phyloP scores from a whole-genome alignment of 495 filamentous ascomycete species.

The Neurospora sp. region DNA sequence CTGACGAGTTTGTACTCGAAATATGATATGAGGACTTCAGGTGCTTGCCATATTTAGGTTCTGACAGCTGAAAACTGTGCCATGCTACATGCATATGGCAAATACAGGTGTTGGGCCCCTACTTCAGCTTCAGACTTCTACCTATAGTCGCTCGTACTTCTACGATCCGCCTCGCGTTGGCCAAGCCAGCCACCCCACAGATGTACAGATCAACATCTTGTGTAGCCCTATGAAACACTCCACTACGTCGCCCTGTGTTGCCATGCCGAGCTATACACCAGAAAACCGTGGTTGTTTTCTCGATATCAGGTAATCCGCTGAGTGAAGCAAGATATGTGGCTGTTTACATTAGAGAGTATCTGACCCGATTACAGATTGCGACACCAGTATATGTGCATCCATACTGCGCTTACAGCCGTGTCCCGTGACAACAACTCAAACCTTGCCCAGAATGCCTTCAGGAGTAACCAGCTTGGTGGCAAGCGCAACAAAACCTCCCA shows the following conservation, averaged over 20 bases:
- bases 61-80: not conserved
- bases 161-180: not conserved
- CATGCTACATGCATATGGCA: not conserved
- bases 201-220: not conserved
- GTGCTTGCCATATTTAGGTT: not conserved
- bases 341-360: not conserved
- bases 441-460: conserved; percentile 21
- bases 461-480: conserved; percentile 19
- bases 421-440: not conserved
- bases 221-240: not conserved
- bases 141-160: not conserved
- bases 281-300: not conserved
- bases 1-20: not conserved
- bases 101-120: not conserved
- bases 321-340: not conserved
- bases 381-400: not conserved
- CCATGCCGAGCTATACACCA: not conserved
- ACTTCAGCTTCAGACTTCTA: not conserved
- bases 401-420: not conserved
- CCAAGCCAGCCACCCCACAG: not conserved
- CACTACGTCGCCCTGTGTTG: not conserved
- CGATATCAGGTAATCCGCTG: not conserved
- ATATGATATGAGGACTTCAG: not conserved
- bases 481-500: conserved; percentile 17
- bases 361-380: not conserved